Percentiles rank a stretch among this genome's conserved stretches.
These are phyloP conservation scores for Digitaria exilis DNA, from an alignment of 202 grass and related monocot species.

Conservation along the genomic window DNA sequence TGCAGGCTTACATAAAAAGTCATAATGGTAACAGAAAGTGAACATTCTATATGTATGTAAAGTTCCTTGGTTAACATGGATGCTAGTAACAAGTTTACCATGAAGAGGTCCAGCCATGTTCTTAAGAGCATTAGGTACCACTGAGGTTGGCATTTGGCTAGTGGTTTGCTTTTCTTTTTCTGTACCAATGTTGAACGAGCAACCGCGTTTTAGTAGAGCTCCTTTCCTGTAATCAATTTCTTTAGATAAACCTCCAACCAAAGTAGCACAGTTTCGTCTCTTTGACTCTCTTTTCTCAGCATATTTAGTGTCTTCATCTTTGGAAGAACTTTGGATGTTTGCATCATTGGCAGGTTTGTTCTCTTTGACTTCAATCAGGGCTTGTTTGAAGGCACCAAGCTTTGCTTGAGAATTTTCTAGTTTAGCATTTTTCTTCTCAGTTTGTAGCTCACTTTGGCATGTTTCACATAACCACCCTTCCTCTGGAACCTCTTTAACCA, in stretches of 20 bases:
- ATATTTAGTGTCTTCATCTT: neutral
- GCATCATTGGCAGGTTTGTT: neutral
- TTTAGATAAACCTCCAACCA: neutral
- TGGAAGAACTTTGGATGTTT: neutral
- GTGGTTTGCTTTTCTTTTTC: constrained; percentile 38
- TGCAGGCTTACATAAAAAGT: constrained; percentile 8
- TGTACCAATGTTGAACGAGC: constrained; percentile 44
- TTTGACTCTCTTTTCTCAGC: neutral
- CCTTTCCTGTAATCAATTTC: constrained; percentile 37
- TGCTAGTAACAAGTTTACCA: constrained; percentile 45
- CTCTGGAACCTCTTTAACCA: constrained; percentile 67
- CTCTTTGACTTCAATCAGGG: neutral
- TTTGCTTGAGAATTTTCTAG: constrained; percentile 35
- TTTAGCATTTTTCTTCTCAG: constrained; percentile 50
- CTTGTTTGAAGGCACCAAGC: neutral
- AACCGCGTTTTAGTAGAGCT: constrained; percentile 22
- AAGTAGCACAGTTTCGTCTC: neutral
- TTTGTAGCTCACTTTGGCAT: constrained; percentile 56
- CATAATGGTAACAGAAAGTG: neutral
- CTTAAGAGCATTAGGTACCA: constrained; percentile 31
- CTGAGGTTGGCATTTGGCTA: constrained; percentile 9
- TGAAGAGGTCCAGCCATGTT: constrained; percentile 5
- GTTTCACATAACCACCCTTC: constrained; percentile 78
- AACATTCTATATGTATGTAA: constrained; percentile 24
- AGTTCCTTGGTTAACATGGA: constrained; percentile 13